Evolutionary conservation across 768 basidiomycete species (phyloP).

Genomic region (Lactarius psammicola): DNA sequence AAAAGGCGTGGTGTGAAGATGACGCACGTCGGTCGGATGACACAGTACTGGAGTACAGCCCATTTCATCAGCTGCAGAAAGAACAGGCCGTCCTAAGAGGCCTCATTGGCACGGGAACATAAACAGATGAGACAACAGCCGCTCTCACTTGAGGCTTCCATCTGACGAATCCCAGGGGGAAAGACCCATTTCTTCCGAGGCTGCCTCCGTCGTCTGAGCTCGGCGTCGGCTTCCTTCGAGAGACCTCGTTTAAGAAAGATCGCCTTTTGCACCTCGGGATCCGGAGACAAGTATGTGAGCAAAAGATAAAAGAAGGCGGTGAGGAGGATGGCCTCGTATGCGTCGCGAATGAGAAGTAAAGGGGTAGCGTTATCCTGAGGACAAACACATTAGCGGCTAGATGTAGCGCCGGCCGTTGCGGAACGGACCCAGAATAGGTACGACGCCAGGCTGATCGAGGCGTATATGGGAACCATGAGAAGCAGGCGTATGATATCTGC

Average conservation of each 20-base stretch:
- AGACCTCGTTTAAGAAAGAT: constrained; percentile 58
- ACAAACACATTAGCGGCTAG: constrained; percentile 5
- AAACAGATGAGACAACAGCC: background rate
- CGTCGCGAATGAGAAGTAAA: constrained; percentile 65
- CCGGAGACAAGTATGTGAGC: constrained; percentile 64
- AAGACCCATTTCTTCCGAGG: constrained; percentile 62
- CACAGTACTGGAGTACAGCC: constrained; percentile 72
- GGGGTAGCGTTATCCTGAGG: constrained; percentile 63
- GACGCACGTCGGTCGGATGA: constrained; percentile 56
- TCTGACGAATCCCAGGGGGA: constrained; percentile 60
- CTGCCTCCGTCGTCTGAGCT: constrained; percentile 44
- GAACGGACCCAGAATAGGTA: constrained; percentile 64
- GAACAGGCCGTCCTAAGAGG: constrained; percentile 55
- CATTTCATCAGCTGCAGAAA: constrained; percentile 76
- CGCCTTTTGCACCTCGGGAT: constrained; percentile 57
- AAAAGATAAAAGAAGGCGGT: constrained; percentile 79
- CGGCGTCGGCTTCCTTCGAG: constrained; percentile 53
- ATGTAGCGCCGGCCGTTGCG: background rate
- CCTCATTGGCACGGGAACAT: constrained; percentile 18
- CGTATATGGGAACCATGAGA: constrained; percentile 78
- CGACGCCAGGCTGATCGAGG: constrained; percentile 61
- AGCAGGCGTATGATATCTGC: constrained; percentile 70
- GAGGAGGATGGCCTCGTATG: constrained; percentile 74
- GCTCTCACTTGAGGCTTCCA: constrained; percentile 56
- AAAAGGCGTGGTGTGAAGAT: background rate